These are phyloP conservation scores for Ramicandelaber brevisporus DNA, from an alignment of 192 early-diverging fungal species.

Conservation along the genomic window DNA sequence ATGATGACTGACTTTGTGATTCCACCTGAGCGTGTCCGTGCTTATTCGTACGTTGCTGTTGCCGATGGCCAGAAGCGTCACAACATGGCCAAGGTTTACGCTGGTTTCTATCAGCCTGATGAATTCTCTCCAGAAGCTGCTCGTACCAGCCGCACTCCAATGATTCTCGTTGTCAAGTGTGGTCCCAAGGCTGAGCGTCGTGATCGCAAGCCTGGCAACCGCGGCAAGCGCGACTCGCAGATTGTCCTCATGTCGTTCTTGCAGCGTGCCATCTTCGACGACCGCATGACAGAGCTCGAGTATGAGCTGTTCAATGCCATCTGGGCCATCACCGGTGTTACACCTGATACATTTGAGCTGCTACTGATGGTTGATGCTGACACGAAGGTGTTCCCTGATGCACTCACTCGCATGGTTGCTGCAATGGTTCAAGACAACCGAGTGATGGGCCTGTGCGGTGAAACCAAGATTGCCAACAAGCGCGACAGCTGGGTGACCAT, in stretches of 20 bases:
- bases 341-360: conserved; percentile 50
- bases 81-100: conserved; percentile 86
- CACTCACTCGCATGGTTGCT: conserved; percentile 37
- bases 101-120: conserved; percentile 64
- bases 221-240: conserved; percentile 95
- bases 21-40: conserved; percentile 28
- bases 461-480: conserved; percentile 66
- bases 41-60: conserved; percentile 69
- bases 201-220: conserved; percentile 48
- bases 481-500: conserved; percentile 45
- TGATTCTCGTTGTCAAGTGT: conserved; percentile 50
- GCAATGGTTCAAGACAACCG: conserved; percentile 42
- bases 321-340: conserved; percentile 40
- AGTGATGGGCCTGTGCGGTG: conserved; percentile 51
- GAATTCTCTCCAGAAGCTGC: conserved; percentile 24
- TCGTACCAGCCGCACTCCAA: conserved; percentile 34
- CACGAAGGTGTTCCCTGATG: conserved; percentile 56
- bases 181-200: conserved; percentile 31
- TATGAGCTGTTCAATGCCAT: conserved; percentile 59
- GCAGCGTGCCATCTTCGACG: conserved; percentile 70
- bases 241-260: conserved; percentile 89
- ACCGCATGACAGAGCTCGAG: conserved; percentile 60
- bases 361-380: conserved; percentile 68
- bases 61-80: conserved; percentile 76
- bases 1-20: conserved; percentile 50